Evolutionary conservation across 306 rosid species (phyloP), one percentile per base, ranked within the genome.

Genomic region (Acacia acuminata): DNA sequence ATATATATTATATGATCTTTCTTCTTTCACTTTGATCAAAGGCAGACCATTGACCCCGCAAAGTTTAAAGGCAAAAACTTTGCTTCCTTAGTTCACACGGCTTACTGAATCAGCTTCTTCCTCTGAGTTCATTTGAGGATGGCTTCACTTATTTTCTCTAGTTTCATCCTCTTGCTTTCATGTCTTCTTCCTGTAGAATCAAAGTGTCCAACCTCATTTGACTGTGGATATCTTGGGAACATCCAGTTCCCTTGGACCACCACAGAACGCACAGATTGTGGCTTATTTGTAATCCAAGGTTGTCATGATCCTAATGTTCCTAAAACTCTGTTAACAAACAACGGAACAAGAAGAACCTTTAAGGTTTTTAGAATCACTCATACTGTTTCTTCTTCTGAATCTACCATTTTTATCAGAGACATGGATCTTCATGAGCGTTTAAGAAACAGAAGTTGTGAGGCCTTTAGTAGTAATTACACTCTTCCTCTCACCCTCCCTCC

Each of bases 161-260:
- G 50, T 6, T 17, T 84, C 32, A 30, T 84, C 50, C 19, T 79
- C 48, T 22, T 77, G 67, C 69, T 87, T 63, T 44, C 76, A 32
- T 32, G 27, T 17, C 12, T 85, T 15, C 43, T 77, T 55, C 65
- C 81, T 48, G 40, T 5, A 75, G 43, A 5, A 16, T 10, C 0
- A 80, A 10, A 8, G 25, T 91, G 90, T 61, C 77, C 66, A 19
- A 2, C 25, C 61, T 78, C 70, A n/a, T 88, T 87, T 38, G 0
- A 0, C 0, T 90, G 90, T 67, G 92, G 89, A 85, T 42, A 34
- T 53, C 32, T 86, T 15, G 77, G 77, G 20, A n/a, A 53, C 6
- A 19, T 88, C 51, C 25, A 6, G 7, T 85, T 79, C 73, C 92
- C 92, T 40, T 87, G 82, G 36, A 81, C 77, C 14, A 79, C 1